Conservation (phyloP, 2,329 filamentous ascomycete species). For the Diaporthe eres region DNA sequence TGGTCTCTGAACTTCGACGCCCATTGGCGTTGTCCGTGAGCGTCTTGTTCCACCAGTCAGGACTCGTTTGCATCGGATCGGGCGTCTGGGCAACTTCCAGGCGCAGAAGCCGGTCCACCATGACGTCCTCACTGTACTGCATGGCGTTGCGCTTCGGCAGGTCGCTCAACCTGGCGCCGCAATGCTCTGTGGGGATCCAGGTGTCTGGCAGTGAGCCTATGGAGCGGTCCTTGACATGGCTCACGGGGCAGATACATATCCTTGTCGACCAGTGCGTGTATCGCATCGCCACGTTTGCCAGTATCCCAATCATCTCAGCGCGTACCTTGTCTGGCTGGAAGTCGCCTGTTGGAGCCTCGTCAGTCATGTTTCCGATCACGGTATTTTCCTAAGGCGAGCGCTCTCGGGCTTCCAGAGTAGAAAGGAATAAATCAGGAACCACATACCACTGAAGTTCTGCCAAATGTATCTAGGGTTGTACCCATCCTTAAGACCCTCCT, state of each 20-base stretch:
- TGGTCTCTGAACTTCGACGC: no score
- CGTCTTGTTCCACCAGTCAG: neutral
- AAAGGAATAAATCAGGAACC: neutral
- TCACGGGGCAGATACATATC: neutral
- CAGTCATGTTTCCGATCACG: neutral
- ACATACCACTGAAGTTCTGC: neutral
- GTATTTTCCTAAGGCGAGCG: neutral
- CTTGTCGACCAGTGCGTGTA: neutral
- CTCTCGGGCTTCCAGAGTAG: neutral
- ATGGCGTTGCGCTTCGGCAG: neutral
- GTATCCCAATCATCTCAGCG: constrained; percentile 4
- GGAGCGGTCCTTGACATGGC: neutral
- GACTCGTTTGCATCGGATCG: neutral
- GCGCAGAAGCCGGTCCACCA: neutral
- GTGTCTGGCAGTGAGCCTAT: neutral
- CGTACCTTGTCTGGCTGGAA: constrained; percentile 1
- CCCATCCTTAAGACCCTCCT: neutral
- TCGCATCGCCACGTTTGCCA: neutral
- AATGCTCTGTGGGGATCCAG: neutral
- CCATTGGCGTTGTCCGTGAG: no score
- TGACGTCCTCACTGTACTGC: neutral
- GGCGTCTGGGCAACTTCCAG: neutral
- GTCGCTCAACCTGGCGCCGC: neutral
- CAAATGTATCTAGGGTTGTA: neutral
- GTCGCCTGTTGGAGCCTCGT: neutral